Evolutionary conservation across 1,284 basidiomycete species (phyloP).

Genomic region (Trichosporon inkin): DNA sequence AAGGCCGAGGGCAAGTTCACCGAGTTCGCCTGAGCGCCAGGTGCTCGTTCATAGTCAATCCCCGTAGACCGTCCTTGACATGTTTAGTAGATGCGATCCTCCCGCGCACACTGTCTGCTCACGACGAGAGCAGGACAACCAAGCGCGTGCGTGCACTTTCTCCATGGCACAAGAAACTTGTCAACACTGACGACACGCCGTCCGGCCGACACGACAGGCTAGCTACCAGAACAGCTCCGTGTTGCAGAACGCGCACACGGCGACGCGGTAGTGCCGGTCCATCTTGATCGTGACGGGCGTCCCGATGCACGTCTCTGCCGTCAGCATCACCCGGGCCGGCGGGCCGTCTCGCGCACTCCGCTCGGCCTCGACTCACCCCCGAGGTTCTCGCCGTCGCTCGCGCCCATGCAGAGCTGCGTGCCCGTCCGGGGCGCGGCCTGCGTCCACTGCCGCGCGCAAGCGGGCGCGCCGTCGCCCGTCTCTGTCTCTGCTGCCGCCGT

Average conservation of each 20-base stretch:
- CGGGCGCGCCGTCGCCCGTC: neutral
- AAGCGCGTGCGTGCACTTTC: too few species aligned
- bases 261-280: neutral
- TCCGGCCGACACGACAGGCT: too few species aligned
- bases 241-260: neutral
- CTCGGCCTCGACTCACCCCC: neutral
- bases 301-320: neutral
- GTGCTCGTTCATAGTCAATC: neutral
- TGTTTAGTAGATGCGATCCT: too few species aligned
- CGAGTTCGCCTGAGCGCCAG: slow-evolving; percentile 51
- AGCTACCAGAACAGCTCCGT: neutral
- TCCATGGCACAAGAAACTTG: too few species aligned
- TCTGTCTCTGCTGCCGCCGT: neutral
- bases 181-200: too few species aligned
- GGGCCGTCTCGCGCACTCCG: too few species aligned
- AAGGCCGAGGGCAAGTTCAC: slow-evolving; percentile 53
- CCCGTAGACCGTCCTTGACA: too few species aligned
- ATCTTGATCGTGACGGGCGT: neutral
- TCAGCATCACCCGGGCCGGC: neutral
- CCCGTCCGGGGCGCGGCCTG: neutral
- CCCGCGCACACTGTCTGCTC: too few species aligned
- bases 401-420: neutral
- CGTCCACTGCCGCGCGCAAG: neutral
- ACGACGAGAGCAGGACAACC: too few species aligned
- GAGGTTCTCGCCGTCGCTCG: neutral